Percentiles rank a stretch among this genome's conserved stretches.
Evolutionary conservation across 2,329 filamentous ascomycete genomes (phyloP).

Genomic region (Metarhizium brunneum): DNA sequence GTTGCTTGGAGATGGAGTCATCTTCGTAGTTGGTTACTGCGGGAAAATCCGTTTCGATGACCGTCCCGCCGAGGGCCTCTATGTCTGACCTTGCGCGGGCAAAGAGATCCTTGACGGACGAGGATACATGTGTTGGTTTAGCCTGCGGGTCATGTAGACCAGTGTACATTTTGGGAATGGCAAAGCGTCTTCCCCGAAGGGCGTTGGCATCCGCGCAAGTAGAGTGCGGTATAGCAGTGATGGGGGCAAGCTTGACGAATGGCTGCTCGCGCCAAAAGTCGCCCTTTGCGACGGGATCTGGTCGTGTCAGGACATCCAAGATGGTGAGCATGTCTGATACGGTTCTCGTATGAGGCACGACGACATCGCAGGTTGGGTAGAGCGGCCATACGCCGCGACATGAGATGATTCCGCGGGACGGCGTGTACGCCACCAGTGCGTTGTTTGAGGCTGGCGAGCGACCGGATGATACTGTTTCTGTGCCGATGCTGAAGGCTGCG

Average conservation of each 20-base stretch:
- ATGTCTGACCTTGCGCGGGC: conserved; percentile 21
- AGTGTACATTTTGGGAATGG: conserved; percentile 40
- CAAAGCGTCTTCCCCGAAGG: conserved; percentile 33
- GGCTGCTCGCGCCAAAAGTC: conserved; percentile 46
- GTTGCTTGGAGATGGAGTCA: conserved; percentile 11
- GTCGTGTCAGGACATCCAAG: conserved; percentile 33
- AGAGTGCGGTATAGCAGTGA: conserved; percentile 16
- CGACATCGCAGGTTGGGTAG: conserved; percentile 43
- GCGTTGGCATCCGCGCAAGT: conserved; percentile 10
- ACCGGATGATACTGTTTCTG: conserved; percentile 45
- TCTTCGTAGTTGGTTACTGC: conserved; percentile 35
- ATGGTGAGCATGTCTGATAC: conserved; percentile 38
- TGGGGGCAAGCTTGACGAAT: conserved; percentile 26
- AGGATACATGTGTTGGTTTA: conserved; percentile 8
- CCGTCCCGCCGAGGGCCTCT: conserved; percentile 26
- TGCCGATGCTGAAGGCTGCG: conserved; percentile 40
- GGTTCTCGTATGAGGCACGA: conserved; percentile 40
- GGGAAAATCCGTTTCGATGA: conserved; percentile 33
- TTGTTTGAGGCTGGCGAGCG: conserved; percentile 45
- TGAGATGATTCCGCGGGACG: conserved; percentile 39
- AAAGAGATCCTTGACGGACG: conserved; percentile 15
- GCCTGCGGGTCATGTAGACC: conserved; percentile 21
- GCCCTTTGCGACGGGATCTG: conserved; percentile 30
- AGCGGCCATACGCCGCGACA: conserved; percentile 42
- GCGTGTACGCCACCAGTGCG: conserved; percentile 42